phyloP scores from a whole-genome alignment of 371 early-diverging fungal species.

The Mucor plumbeus region DNA sequence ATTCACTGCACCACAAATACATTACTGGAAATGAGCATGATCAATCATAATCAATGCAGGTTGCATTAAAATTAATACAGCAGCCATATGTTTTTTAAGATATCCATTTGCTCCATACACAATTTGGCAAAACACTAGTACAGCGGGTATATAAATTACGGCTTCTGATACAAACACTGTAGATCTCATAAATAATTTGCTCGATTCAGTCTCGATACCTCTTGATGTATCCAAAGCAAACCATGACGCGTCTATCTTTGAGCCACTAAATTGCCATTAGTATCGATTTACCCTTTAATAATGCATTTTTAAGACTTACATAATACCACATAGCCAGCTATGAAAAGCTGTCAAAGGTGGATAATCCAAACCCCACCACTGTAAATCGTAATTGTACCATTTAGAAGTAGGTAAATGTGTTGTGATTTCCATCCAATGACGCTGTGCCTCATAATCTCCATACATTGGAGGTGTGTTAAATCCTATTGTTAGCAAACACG shows the following conservation, averaged over 20 bases:
- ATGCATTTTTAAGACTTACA: constrained; percentile 53
- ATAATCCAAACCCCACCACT: constrained; percentile 97
- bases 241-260: constrained; percentile 80
- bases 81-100: constrained; percentile 54
- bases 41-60: constrained; percentile 91
- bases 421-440: constrained; percentile 97
- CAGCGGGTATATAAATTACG: constrained; percentile 79
- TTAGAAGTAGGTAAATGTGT: constrained; percentile 70
- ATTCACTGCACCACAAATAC: background rate
- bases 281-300: background rate
- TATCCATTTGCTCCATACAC: constrained; percentile 41
- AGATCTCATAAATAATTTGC: constrained; percentile 89
- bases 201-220: constrained; percentile 74
- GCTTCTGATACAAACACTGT: constrained; percentile 81
- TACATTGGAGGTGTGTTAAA: constrained; percentile 72
- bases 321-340: constrained; percentile 82
- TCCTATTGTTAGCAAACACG: constrained; percentile 20
- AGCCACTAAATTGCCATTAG: constrained; percentile 56
- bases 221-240: constrained; percentile 85
- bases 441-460: constrained; percentile 98
- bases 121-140: constrained; percentile 61
- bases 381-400: constrained; percentile 90
- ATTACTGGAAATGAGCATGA: constrained; percentile 94
- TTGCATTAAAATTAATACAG: constrained; percentile 74
- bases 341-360: constrained; percentile 95